phyloP scores from a whole-genome alignment of 2,329 filamentous ascomycete genomes.

The Aureobasidium sp. region DNA sequence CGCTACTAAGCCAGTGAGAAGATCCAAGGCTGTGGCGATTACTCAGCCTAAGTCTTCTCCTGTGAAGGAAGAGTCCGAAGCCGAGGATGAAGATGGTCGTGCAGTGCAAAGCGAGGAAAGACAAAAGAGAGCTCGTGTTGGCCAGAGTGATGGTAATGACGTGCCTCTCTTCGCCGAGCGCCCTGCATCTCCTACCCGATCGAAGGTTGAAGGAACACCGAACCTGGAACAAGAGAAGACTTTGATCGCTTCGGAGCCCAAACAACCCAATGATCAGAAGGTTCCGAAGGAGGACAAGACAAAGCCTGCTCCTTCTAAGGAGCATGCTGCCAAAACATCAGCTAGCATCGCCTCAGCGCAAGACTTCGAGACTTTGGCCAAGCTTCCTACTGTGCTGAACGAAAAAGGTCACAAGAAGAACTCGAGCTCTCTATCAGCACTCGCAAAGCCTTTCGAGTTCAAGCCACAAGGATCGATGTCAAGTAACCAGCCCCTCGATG shows the following conservation, averaged over 20 bases:
- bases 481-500: not conserved
- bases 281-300: not conserved
- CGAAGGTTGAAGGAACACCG: not conserved
- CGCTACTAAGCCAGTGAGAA: constrained; percentile 56
- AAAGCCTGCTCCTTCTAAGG: not conserved
- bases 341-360: not conserved
- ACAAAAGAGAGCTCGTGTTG: constrained; percentile 62
- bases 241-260: not conserved
- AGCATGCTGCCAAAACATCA: not conserved
- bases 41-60: constrained; percentile 37
- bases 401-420: constrained; percentile 13
- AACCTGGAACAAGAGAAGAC: not conserved
- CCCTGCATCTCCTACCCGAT: not conserved
- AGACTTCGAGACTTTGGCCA: not conserved
- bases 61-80: constrained; percentile 23
- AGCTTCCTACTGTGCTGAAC: not conserved
- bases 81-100: constrained; percentile 53
- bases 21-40: constrained; percentile 78
- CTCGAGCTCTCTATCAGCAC: constrained; percentile 54
- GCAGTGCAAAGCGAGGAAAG: constrained; percentile 56
- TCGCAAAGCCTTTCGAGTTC: constrained; percentile 57
- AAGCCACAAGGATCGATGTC: constrained; percentile 5
- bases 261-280: not conserved
- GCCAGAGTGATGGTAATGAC: constrained; percentile 58
- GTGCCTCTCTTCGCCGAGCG: constrained; percentile 63